Base-by-base conservation (phyloP, 2,329 filamentous ascomycete species). In the Chaetomiaceae sp. region DNA sequence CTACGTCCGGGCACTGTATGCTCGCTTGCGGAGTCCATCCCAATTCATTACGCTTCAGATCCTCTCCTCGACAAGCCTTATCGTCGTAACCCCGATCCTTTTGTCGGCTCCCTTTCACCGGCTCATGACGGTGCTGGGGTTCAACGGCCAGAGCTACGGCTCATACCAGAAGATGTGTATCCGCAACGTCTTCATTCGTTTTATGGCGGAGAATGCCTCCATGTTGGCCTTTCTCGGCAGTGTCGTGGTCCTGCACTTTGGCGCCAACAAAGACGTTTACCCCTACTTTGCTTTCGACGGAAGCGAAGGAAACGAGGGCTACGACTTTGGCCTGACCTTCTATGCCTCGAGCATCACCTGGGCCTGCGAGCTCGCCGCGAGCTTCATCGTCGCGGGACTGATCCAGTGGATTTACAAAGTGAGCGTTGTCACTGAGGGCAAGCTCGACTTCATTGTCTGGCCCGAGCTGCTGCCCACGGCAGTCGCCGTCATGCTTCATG, bases 151-250 rank as follows among this genome's bases (percentile, higher is more conserved):
- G 66, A 77, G 76, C 51, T 86, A 85, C 63, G 74, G 70, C 13
- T 77, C 81, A 14, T 87, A 86, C 65, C 80, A 84, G 61, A 86
- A 86, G 67, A 75, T 84, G 48, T 82, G 82, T 63, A 78, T 79
- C 1, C 76, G 84, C 57, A 84, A 85, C 56, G 80, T 86, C 58
- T 87, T 85, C 65, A 82, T 87, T 62, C 80, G 83, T 21, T 83
- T 82, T 59, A 67, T 87, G 18, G 81, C 83, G 33, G 83, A 87
- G 66, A 86, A 85, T 63, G 79, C 81, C 9, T 84, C 78, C 49
- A 87, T 87, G 84, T 73, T 81, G n/a, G 73, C 82, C 36, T 87
- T 86, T 61, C 70, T 87, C 7, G 84, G 82, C 45, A 81, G 79
- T 64, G 79, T 86, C 53, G 71, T 84, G 20, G 82, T 86, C 18